Conservation (phyloP, 768 basidiomycete species). For the Candolleomyces eurysporus region DNA sequence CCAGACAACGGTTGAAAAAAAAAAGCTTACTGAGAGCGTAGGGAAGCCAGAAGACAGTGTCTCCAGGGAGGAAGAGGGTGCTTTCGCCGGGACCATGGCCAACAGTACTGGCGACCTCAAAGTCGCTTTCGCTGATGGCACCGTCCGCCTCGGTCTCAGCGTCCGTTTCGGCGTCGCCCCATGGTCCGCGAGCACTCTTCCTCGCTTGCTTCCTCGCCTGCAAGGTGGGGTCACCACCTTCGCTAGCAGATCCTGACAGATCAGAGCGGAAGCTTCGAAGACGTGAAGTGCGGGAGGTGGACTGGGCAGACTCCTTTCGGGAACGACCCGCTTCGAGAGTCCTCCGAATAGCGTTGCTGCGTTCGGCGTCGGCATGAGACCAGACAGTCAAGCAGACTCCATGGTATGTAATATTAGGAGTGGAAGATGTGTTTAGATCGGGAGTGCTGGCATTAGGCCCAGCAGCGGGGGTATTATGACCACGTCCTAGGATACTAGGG, state of each 20-base stretch:
- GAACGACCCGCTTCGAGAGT: conserved; percentile 77
- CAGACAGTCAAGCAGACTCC: conserved; percentile 94
- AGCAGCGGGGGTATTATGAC: conserved; percentile 32
- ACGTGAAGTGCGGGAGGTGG: conserved; percentile 57
- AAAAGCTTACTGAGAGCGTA: conserved; percentile 77
- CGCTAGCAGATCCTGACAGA: conserved; percentile 40
- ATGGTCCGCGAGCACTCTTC: conserved; percentile 63
- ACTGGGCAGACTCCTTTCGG: conserved; percentile 79
- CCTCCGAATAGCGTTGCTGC: conserved; percentile 78
- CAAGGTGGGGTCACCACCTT: conserved; percentile 51
- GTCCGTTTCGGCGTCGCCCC: conserved; percentile 75
- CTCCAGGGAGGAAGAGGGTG: conserved; percentile 83
- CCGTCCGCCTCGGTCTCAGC: conserved; percentile 73
- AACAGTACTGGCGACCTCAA: conserved; percentile 75
- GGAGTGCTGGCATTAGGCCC: conserved; percentile 28
- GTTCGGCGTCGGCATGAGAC: conserved; percentile 91
- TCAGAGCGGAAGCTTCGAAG: conserved; percentile 64
- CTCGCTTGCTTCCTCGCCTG: conserved; percentile 58
- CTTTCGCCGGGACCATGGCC: conserved; percentile 86
- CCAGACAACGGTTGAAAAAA: conserved; percentile 6
- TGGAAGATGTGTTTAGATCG: conserved; percentile 29
- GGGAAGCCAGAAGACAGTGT: conserved; percentile 93
- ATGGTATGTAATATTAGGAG: conserved; percentile 70
- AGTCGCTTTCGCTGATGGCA: conserved; percentile 84
- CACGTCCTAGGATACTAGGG: conserved; percentile 59